Percentiles rank a stretch among this genome's conserved stretches.
These are phyloP conservation scores for Yamadazyma takamatsuzukensis DNA, from an alignment of 805 yeast genomes.

Conservation along the genomic window DNA sequence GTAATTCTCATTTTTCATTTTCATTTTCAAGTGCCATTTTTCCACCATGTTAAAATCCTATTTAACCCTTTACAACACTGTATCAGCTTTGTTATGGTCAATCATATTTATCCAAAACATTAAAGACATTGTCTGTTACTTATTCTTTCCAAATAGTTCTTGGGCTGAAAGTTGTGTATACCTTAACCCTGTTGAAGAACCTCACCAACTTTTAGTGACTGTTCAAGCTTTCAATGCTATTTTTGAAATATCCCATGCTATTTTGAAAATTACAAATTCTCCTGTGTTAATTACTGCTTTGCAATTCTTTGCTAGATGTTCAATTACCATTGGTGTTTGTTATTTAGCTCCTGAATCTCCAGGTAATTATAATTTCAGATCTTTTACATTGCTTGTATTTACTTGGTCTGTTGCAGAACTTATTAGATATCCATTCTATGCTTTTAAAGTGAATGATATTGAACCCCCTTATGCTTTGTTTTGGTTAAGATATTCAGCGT, in stretches of 20 bases:
- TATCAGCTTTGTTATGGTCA: slow-evolving; percentile 17
- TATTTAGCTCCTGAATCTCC: slow-evolving; percentile 24
- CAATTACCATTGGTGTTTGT: slow-evolving; percentile 26
- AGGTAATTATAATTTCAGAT: slow-evolving; percentile 20
- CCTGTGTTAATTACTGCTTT: slow-evolving; percentile 22
- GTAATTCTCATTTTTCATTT: too few species aligned
- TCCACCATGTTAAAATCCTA: too few species aligned
- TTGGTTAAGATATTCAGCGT: slow-evolving; percentile 29
- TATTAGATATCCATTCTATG: slow-evolving; percentile 26
- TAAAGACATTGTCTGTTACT: not conserved
- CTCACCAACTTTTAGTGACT: slow-evolving; percentile 25
- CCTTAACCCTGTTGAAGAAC: slow-evolving; percentile 14
- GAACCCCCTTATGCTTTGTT: slow-evolving; percentile 16
- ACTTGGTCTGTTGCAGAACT: slow-evolving; percentile 32
- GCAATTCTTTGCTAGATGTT: slow-evolving; percentile 27
- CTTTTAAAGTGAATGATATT: slow-evolving; percentile 13
- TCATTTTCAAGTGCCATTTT: too few species aligned
- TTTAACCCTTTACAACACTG: slow-evolving; percentile 18
- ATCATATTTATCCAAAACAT: slow-evolving; percentile 7
- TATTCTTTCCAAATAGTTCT: too few species aligned
- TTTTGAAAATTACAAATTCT: slow-evolving; percentile 24
- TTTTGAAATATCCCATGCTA: slow-evolving; percentile 21
- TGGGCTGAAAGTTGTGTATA: slow-evolving; percentile 1
- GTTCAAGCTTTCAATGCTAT: slow-evolving; percentile 24
- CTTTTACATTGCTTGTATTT: slow-evolving; percentile 18